These are phyloP conservation scores for Gryganskiella cystojenkinii DNA, from an alignment of 192 early-diverging fungal species.

Conservation along the genomic window DNA sequence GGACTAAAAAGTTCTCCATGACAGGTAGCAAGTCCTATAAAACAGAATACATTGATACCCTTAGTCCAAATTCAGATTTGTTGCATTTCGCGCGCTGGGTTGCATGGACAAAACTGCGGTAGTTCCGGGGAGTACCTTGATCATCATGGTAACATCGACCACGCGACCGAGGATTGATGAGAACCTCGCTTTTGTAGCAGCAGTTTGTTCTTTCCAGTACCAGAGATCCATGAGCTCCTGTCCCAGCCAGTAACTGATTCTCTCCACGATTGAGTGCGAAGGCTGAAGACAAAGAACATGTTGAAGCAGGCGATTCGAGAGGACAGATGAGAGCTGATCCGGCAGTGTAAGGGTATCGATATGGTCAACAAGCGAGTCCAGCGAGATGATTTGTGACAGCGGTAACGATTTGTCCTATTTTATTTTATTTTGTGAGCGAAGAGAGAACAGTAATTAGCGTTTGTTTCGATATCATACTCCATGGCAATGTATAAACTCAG, in stretches of 20 bases:
- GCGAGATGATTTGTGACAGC: constrained; percentile 52
- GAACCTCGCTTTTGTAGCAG: constrained; percentile 26
- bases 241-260: constrained; percentile 58
- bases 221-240: constrained; percentile 61
- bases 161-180: constrained; percentile 48
- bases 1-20: constrained; percentile 57
- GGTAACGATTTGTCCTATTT: constrained; percentile 40
- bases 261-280: constrained; percentile 34
- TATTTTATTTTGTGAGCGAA: too few species aligned
- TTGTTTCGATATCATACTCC: neutral
- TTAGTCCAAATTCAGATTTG: too few species aligned
- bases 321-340: constrained; percentile 55
- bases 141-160: constrained; percentile 51
- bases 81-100: too few species aligned
- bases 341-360: constrained; percentile 61
- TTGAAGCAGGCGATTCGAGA: constrained; percentile 60
- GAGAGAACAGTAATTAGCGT: too few species aligned
- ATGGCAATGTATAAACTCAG: neutral
- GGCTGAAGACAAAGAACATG: constrained; percentile 52
- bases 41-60: too few species aligned
- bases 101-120: neutral
- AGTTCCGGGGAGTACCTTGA: constrained; percentile 59
- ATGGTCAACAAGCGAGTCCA: constrained; percentile 54
- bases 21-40: constrained; percentile 59
- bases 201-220: constrained; percentile 56